Evolutionary conservation across 2,329 filamentous ascomycete species (phyloP).

Genomic region (Neofusicoccum sp.): DNA sequence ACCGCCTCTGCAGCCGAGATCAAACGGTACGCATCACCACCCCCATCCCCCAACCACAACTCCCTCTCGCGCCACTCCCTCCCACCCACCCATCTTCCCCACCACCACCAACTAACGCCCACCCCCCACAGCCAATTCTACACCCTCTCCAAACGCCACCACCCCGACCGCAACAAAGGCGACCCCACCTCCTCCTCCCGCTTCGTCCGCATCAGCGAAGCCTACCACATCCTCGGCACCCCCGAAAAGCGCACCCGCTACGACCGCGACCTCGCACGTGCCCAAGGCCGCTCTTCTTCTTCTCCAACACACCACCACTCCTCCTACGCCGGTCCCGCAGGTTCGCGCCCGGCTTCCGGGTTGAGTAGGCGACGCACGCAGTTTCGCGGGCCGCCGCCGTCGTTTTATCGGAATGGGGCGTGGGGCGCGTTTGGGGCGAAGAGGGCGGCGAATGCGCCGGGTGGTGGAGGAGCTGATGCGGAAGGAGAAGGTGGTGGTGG

Average conservation of each 20-base stretch:
- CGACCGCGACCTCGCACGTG: constrained; percentile 66
- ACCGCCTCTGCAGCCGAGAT: constrained; percentile 73
- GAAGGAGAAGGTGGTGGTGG: too few relatives aligned
- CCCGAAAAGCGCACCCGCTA: constrained; percentile 74
- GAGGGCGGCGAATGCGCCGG: constrained; percentile 33
- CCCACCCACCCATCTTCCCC: background rate
- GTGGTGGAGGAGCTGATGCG: background rate
- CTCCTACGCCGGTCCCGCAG: constrained; percentile 62
- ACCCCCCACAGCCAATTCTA: constrained; percentile 66
- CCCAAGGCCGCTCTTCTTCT: constrained; percentile 29
- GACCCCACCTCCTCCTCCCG: constrained; percentile 70
- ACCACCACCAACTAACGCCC: background rate
- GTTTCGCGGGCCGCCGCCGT: constrained; percentile 84
- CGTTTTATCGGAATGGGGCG: constrained; percentile 79
- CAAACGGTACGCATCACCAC: constrained; percentile 63
- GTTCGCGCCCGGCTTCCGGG: constrained; percentile 75
- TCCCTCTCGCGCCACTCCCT: background rate
- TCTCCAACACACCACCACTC: constrained; percentile 36
- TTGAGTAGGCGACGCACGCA: constrained; percentile 71
- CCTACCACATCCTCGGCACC: constrained; percentile 74
- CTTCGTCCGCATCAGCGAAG: constrained; percentile 81
- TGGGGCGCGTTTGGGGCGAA: constrained; percentile 68
- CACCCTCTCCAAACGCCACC: constrained; percentile 82
- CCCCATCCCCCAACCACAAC: background rate
- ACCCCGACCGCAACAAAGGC: constrained; percentile 83